These are phyloP conservation scores for Fusarium goolgardi DNA, from an alignment of 2,329 filamentous ascomycete species.

Conservation along the genomic window DNA sequence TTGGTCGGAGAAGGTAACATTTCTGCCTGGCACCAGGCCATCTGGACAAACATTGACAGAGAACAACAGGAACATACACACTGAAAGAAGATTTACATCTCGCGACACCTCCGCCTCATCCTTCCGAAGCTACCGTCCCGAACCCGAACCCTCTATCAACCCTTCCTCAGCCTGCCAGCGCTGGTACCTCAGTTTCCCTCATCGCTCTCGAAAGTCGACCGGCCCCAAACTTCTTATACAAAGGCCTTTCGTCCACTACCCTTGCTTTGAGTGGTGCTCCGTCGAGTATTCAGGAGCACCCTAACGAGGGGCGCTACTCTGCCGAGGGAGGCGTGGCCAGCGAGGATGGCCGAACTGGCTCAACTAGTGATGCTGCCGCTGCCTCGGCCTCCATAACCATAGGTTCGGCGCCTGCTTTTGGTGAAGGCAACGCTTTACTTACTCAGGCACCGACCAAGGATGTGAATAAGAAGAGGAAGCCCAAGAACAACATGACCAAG, in stretches of 20 bases:
- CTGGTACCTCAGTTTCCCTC: slow-evolving; percentile 86
- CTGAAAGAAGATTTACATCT: slow-evolving; percentile 92
- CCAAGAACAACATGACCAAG: slow-evolving; percentile 98
- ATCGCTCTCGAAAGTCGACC: slow-evolving; percentile 75
- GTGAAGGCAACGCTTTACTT: slow-evolving; percentile 84
- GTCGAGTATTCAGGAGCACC: slow-evolving; percentile 70
- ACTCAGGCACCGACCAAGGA: slow-evolving; percentile 73
- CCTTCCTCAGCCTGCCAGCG: slow-evolving; percentile 81
- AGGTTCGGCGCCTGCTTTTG: slow-evolving; percentile 76
- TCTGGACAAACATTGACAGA: slow-evolving; percentile 33
- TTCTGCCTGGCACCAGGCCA: background rate
- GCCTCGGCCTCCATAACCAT: slow-evolving; percentile 54
- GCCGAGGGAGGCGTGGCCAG: slow-evolving; percentile 69
- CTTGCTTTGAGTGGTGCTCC: slow-evolving; percentile 58
- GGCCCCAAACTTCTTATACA: slow-evolving; percentile 65
- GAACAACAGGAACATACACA: slow-evolving; percentile 79
- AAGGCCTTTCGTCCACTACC: slow-evolving; percentile 63
- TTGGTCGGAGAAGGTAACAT: slow-evolving; percentile 86
- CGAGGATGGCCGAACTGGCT: slow-evolving; percentile 66
- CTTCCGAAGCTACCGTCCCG: slow-evolving; percentile 86
- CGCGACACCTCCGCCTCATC: slow-evolving; percentile 93
- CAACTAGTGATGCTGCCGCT: slow-evolving; percentile 62
- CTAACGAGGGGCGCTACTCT: slow-evolving; percentile 69
- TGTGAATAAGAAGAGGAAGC: slow-evolving; percentile 84
- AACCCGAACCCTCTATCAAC: slow-evolving; percentile 94